These are phyloP conservation scores for Discostella stelligeroides DNA, from an alignment of 108 stramenopile species.

Conservation along the genomic window DNA sequence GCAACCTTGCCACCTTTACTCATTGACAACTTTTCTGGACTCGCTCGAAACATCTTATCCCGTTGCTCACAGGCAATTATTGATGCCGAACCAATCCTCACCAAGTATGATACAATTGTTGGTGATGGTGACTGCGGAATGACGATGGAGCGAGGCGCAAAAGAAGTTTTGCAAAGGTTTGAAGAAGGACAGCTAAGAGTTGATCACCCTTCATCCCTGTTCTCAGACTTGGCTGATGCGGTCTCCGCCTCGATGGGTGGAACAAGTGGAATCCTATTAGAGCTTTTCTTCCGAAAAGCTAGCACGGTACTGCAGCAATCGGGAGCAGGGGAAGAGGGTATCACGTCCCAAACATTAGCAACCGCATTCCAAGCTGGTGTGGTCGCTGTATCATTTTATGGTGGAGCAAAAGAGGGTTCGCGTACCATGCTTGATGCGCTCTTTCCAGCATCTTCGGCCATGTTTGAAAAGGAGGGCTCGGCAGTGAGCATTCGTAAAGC, in stretches of 20 bases:
- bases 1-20: conserved; percentile 49
- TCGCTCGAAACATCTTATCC: conserved; percentile 31
- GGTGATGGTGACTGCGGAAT: conserved; percentile 99
- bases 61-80: conserved; percentile 57
- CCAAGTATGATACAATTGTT: conserved; percentile 90
- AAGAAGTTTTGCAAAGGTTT: conserved; percentile 67
- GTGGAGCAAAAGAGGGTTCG: conserved; percentile 90
- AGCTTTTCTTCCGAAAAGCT: conserved; percentile 91
- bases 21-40: conserved; percentile 48
- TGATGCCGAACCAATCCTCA: conserved; percentile 82
- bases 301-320: conserved; percentile 38
- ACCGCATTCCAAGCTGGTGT: conserved; percentile 84
- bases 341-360: conserved; percentile 57
- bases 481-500: conserved; percentile 50
- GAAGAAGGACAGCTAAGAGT: conserved; percentile 42
- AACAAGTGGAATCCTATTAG: conserved; percentile 92
- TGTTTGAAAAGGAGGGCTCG: conserved; percentile 20
- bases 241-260: conserved; percentile 93
- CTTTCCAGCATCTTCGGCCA: conserved; percentile 72
- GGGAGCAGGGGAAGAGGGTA: conserved; percentile 40
- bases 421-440: conserved; percentile 98
- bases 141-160: conserved; percentile 94
- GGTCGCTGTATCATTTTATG: conserved; percentile 88
- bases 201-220: conserved; percentile 65
- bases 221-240: conserved; percentile 76